Conservation (phyloP, 2,329 filamentous ascomycete genomes). For the Aureobasidium uvarum region DNA sequence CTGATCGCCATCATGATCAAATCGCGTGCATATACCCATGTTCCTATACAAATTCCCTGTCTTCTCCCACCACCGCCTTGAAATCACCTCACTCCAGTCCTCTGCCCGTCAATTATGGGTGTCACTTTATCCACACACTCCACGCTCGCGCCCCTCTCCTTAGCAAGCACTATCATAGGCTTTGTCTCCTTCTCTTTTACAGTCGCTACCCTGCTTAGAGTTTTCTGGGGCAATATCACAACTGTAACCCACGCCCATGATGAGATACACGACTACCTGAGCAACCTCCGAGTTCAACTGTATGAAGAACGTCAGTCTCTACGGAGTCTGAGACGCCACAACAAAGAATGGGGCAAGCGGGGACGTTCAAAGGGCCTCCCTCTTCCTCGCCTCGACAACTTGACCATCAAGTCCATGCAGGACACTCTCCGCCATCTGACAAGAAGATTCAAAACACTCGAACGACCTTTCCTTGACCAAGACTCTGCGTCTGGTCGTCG, state of each 20-base stretch:
- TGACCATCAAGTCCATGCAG: slow-evolving; percentile 40
- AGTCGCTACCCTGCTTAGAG: slow-evolving; percentile 43
- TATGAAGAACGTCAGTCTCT: slow-evolving; percentile 44
- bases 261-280: slow-evolving; percentile 44
- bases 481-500: slow-evolving; percentile 18
- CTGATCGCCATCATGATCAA: slow-evolving; percentile 5
- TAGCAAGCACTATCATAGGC: slow-evolving; percentile 42
- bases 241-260: slow-evolving; percentile 41
- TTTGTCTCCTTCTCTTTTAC: slow-evolving; percentile 47
- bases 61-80: neutral
- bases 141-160: slow-evolving; percentile 38
- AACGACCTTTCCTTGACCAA: slow-evolving; percentile 40
- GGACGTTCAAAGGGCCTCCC: neutral
- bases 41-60: slow-evolving; percentile 1
- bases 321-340: slow-evolving; percentile 33
- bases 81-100: neutral
- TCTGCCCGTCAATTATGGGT: slow-evolving; percentile 33
- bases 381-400: slow-evolving; percentile 36
- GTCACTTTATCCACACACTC: slow-evolving; percentile 35
- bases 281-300: slow-evolving; percentile 44
- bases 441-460: slow-evolving; percentile 40
- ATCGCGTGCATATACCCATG: neutral
- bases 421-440: slow-evolving; percentile 41
- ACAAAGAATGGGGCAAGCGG: slow-evolving; percentile 27
- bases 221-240: slow-evolving; percentile 44